Evolutionary conservation across 805 yeast species (phyloP).

Genomic region (Clavispora phyllophila): DNA sequence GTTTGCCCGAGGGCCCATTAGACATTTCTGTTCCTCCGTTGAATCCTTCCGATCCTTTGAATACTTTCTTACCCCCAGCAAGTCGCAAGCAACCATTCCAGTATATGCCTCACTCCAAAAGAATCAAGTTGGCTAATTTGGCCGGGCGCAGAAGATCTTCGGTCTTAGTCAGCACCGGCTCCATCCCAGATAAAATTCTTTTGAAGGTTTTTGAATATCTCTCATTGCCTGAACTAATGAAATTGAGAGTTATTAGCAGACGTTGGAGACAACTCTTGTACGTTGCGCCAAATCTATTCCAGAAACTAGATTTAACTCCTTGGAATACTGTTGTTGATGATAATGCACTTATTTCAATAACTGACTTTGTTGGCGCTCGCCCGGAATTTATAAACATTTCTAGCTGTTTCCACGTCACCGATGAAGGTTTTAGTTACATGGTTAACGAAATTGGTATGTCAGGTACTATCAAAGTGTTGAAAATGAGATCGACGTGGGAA

Average conservation of each 20-base stretch:
- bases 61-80: constrained; percentile 23
- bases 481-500: constrained; percentile 72
- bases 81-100: constrained; percentile 34
- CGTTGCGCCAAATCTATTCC: constrained; percentile 50
- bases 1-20: constrained; percentile 11
- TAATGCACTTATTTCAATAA: constrained; percentile 49
- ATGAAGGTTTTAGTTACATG: constrained; percentile 66
- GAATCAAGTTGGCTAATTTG: constrained; percentile 45
- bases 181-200: constrained; percentile 57
- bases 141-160: constrained; percentile 51
- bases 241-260: constrained; percentile 50
- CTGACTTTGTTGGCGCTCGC: constrained; percentile 66
- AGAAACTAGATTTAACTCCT: constrained; percentile 50
- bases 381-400: constrained; percentile 59
- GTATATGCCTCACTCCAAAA: constrained; percentile 50
- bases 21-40: constrained; percentile 33
- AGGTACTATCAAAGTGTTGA: constrained; percentile 50
- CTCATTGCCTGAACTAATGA: constrained; percentile 57
- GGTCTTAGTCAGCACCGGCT: constrained; percentile 46
- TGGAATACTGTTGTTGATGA: constrained; percentile 63
- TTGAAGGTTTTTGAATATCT: constrained; percentile 49
- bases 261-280: constrained; percentile 66
- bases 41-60: constrained; percentile 32
- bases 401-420: constrained; percentile 73
- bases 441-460: constrained; percentile 66